Base-by-base conservation (phyloP, 2,329 filamentous ascomycete species). In the Alternaria gaisen region DNA sequence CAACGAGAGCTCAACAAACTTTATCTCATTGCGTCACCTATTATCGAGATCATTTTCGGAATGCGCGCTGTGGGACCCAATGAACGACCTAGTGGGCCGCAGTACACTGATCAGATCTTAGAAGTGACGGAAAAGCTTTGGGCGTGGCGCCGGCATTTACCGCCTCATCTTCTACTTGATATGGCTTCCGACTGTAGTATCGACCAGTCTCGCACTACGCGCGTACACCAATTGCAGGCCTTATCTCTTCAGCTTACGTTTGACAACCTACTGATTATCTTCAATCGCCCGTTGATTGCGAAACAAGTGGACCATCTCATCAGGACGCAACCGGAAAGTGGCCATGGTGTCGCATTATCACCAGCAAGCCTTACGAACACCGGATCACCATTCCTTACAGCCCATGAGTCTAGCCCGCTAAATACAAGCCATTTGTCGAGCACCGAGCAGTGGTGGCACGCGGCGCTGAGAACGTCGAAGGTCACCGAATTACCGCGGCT, bases 241-340 rank as follows among this genome's bases (percentile, higher is more conserved):
- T 26, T 26, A 26, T 26, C 24, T 26, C 24, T 26, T 26, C 24
- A 26, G 24, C 24, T 26, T 26, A 26, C 24, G 7, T 26, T 26
- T 26, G 24, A 26, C 24, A 26, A 26, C 24, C 24, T 26, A 26
- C 24, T 26, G 24, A 26, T 26, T 26, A 26, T 26, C 24, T 26
- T 26, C 24, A 26, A 26, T 8, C 24, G 24, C 24, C 24, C 24
- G 24, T 26, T 26, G 7, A 26, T 26, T 0, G 24, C 24, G 24
- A 26, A 26, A 46, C 75, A 79, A 24, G 73, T 79, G 14, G 68
- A 78, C 43, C 65, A 74, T 56, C 61, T 79, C 24, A 68, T 66
- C 20, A 52, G 58, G 18, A 61, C 40, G 22, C 61, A 61, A 24
- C 54, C 64, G 18, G 66, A 66, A 28, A 44, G 30, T n/a, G 44